A percentile compares a stretch with the other conserved stretches of the same genome.
These are phyloP conservation scores for Lachancea cidri DNA, from an alignment of 805 yeast species.

Conservation along the genomic window DNA sequence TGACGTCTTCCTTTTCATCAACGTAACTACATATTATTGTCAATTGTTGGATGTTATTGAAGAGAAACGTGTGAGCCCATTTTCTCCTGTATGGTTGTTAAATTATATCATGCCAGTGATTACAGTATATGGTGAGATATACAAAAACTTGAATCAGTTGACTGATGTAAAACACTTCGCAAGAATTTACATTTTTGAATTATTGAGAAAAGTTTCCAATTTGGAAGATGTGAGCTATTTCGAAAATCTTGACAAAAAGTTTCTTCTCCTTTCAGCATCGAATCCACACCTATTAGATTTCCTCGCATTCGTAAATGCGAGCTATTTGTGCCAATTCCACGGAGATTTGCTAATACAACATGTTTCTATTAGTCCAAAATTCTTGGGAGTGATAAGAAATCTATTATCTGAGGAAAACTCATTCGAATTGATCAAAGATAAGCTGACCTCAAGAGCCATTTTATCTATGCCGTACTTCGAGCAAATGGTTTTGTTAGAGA, in stretches of 20 bases:
- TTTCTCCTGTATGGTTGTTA: constrained; percentile 13
- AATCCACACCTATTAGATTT: constrained; percentile 19
- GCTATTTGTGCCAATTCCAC: constrained; percentile 17
- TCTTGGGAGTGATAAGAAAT: constrained; percentile 23
- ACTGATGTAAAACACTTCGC: constrained; percentile 21
- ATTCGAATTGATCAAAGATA: constrained; percentile 18
- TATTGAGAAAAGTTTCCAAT: constrained; percentile 23
- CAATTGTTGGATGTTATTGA: constrained; percentile 10
- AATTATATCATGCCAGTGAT: constrained; percentile 12
- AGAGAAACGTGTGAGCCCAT: constrained; percentile 3
- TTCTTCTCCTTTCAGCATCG: constrained; percentile 15
- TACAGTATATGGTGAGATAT: constrained; percentile 18
- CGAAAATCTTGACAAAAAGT: constrained; percentile 16
- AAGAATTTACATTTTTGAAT: constrained; percentile 17
- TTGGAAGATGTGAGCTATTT: constrained; percentile 17
- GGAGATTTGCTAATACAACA: constrained; percentile 10
- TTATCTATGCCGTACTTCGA: constrained; percentile 28
- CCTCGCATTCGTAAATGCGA: constrained; percentile 28
- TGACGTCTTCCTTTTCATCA: constrained; percentile 25
- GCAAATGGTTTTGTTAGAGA: constrained; percentile 28
- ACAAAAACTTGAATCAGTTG: constrained; percentile 12
- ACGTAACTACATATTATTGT: constrained; percentile 20
- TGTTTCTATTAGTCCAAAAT: constrained; percentile 17
- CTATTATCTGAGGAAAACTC: constrained; percentile 15
- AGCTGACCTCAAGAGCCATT: constrained; percentile 17